These are phyloP conservation scores for Carex scoparia DNA, from an alignment of 176 grass and related monocot genomes.

Conservation along the genomic window DNA sequence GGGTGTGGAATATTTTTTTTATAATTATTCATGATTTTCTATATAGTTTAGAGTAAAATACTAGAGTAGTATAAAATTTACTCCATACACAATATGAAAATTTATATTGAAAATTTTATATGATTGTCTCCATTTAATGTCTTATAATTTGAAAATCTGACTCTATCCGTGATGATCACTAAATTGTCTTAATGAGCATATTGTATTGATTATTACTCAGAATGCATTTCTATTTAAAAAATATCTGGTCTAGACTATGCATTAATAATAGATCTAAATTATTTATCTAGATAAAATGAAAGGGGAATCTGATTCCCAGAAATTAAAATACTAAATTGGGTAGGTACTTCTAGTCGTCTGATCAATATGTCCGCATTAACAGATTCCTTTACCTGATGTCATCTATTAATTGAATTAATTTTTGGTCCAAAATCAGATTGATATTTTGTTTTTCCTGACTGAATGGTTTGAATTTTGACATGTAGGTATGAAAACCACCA, in stretches of 20 bases:
- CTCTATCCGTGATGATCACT: too few relatives aligned
- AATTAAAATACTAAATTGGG: not conserved
- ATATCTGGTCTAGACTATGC: not conserved
- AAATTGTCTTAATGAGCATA: too few relatives aligned
- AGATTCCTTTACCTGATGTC: not conserved
- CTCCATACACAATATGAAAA: too few relatives aligned
- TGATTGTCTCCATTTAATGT: too few relatives aligned
- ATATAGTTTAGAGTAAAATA: too few relatives aligned
- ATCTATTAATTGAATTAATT: not conserved
- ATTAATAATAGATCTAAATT: not conserved
- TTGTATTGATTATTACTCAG: not conserved
- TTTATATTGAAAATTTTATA: too few relatives aligned
- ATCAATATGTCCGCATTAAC: not conserved
- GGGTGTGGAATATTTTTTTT: too few relatives aligned
- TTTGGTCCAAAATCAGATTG: not conserved
- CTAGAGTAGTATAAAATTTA: too few relatives aligned
- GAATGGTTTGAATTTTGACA: not conserved
- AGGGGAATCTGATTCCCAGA: not conserved
- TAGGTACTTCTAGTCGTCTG: not conserved
- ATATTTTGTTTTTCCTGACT: not conserved
- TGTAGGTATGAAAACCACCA: not conserved
- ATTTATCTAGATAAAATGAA: not conserved
- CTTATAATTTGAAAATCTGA: too few relatives aligned
- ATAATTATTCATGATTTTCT: too few relatives aligned
- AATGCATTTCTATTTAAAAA: too few relatives aligned